These are phyloP conservation scores for Andrographis paniculata DNA, from an alignment of 305 asterid genomes.

Conservation along the genomic window DNA sequence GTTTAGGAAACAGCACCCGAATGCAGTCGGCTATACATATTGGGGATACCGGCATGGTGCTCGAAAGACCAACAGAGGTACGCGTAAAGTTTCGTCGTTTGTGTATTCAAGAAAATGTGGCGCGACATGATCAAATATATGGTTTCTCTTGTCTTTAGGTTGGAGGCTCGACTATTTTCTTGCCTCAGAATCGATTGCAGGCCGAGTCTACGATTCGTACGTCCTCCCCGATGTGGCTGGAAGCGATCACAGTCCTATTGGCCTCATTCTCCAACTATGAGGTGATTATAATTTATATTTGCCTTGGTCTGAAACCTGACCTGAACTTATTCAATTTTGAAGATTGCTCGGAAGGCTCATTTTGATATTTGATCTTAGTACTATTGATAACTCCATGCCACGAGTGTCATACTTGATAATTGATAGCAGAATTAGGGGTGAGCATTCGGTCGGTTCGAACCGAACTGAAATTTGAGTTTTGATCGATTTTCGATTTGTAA, in stretches of 20 bases:
- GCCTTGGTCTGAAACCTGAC: too few relatives aligned
- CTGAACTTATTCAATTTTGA: too few relatives aligned
- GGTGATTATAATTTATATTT: too few relatives aligned
- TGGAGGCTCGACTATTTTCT: slow-evolving; percentile 98
- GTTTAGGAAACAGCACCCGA: slow-evolving; percentile 87
- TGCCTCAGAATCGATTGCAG: slow-evolving; percentile 58
- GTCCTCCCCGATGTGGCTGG: slow-evolving; percentile 82
- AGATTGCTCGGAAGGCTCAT: too few relatives aligned
- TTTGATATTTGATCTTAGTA: too few relatives aligned
- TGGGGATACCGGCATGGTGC: slow-evolving; percentile 96
- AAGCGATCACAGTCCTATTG: slow-evolving; percentile 88
- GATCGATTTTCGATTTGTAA: too few relatives aligned
- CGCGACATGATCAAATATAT: background rate
- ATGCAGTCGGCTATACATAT: slow-evolving; percentile 80
- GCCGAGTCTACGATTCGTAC: slow-evolving; percentile 69
- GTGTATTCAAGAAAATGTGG: background rate
- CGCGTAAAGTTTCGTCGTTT: background rate
- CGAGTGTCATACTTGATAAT: too few relatives aligned
- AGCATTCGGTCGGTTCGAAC: too few relatives aligned
- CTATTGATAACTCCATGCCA: too few relatives aligned
- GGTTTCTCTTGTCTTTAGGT: slow-evolving; percentile 30
- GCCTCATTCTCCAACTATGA: slow-evolving; percentile 70
- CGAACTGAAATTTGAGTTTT: too few relatives aligned
- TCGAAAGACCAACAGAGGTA: slow-evolving; percentile 80
- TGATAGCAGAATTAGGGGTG: too few relatives aligned